Evolutionary conservation across 345 rosid species (phyloP).

Genomic region (Clausena lansium): DNA sequence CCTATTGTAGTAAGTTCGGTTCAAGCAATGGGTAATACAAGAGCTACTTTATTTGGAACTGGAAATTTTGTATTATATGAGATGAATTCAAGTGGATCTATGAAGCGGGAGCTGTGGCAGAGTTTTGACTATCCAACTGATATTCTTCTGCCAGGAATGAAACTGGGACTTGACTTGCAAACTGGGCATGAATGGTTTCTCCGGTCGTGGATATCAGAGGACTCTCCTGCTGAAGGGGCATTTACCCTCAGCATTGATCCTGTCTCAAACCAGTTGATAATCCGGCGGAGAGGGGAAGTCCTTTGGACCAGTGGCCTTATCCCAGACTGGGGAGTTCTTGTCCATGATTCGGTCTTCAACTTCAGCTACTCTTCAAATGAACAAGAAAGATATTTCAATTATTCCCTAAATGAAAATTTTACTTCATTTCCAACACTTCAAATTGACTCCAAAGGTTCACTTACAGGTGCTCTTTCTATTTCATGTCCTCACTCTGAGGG

Average conservation of each 20-base stretch:
- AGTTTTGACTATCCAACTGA: slow-evolving; percentile 13
- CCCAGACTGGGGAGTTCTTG: too few relatives aligned
- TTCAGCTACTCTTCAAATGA: slow-evolving; percentile 22
- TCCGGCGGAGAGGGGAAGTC: slow-evolving; percentile 25
- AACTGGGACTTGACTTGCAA: slow-evolving; percentile 32
- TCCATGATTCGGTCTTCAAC: neutral
- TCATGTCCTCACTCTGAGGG: neutral
- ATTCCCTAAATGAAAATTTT: neutral
- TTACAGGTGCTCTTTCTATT: neutral
- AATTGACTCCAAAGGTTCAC: too few relatives aligned
- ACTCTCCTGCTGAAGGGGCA: slow-evolving; percentile 27
- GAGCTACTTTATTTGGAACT: slow-evolving; percentile 26
- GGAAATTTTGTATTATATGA: slow-evolving; percentile 42
- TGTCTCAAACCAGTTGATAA: slow-evolving; percentile 18
- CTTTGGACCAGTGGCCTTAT: slow-evolving; percentile 26
- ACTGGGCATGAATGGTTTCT: slow-evolving; percentile 33
- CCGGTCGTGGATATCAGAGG: slow-evolving; percentile 27
- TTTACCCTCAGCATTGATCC: slow-evolving; percentile 30
- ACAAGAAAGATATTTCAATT: slow-evolving; percentile 24
- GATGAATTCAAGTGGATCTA: slow-evolving; percentile 27
- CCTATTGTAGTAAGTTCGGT: slow-evolving; percentile 12
- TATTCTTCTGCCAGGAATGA: slow-evolving; percentile 40
- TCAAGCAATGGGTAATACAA: slow-evolving; percentile 20
- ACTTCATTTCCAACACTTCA: neutral
- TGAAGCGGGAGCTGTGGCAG: neutral